Evolutionary conservation across 2,329 filamentous ascomycete genomes (phyloP), one percentile per base, ranked within the genome.

Genomic region (Madurella mycetomatis): DNA sequence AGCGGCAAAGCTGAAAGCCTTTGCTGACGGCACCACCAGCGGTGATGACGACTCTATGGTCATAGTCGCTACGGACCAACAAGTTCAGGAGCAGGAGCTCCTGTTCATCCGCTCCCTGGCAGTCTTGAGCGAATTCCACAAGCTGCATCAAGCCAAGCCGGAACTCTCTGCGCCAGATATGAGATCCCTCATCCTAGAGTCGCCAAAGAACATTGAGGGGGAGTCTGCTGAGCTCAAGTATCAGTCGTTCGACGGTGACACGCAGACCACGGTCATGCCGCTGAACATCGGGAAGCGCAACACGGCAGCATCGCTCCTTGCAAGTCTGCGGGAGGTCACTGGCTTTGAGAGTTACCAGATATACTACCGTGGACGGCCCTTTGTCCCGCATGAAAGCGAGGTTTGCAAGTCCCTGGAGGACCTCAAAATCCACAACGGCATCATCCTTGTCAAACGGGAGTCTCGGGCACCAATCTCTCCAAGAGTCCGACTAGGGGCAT

Each of bases 341-440:
- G 87, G 88, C 0, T 94, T 92, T 65, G 81, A 84, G 5, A 89
- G 87, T 62, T 88, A 90, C 62, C 84, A 82, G 3, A 75, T 89
- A 1, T 92, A 90, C 66, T 85, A 84, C 59, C 79, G 80, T 15
- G 90, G 90, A 1, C 78, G 79, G 51, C 76, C 79, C n/a, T 74
- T 92, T 52, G 75, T 84, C 42, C 78, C 88, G 1, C 75, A 77
- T 2, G 79, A 85, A 48, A 74, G 74, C 18, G 79, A 84, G 19
- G 76, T 83, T 25, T 78, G 78, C 62, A 77, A 78, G 56, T 86
- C 85, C 3, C 70, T 94, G 9, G 78, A 83, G 48, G 86, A 90
- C n/a, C 66, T 89, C n/a, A 78, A 80, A 42, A 76, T 90, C 5
- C 75, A 76, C 25, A 80, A 82, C 40, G 85, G 85, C 2, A 71